Evolutionary conservation across 2,329 filamentous ascomycete genomes (phyloP), one percentile per base, ranked within the genome.

Genomic region (Aspergillus vadensis): DNA sequence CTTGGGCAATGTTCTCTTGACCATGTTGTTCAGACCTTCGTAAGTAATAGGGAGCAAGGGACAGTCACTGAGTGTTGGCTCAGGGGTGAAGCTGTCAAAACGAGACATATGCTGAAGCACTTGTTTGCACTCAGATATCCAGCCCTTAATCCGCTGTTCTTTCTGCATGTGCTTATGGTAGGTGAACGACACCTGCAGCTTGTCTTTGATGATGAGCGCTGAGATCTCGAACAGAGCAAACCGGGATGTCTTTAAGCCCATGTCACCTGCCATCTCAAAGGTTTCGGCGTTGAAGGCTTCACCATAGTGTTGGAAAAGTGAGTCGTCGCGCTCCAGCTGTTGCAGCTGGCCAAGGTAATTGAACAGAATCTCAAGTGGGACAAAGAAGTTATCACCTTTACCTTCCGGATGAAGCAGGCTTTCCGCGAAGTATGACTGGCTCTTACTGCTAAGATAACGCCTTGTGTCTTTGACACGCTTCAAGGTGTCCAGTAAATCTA

Each of bases 191-290:
- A 83, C 76, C 36, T 79, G 79, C 19, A 84, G 71, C 15, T 72
- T 72, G 0, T 79, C 80, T 48, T 80, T 76, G 19, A 79, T 75
- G 7, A 84, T 73, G 23, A 82, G 79, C 0, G 82, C 81, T 1
- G 80, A 79, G 5, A 84, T 77, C 59, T 85, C 82, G 55, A 85
- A 80, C 0, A 84, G 76, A 1, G 78, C 79, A 62, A 82, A 81
- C 1, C 81, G 76, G 23, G 75, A 74, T 3, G 80, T 80, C 9
- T 75, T 65, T 15, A 73, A 69, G 4, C 79, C 80, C 65, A 81
- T 79, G 61, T 82, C 80, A 6, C 79, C 76, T 12, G 76, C 77
- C 4, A 76, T 53, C n/a, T 67, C 66, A 21, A 72, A 70, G 17
- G 71, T 65, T 5, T 73, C 68, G 21, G 64, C 65, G 50, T 71